Evolutionary conservation across 1,139 yeast species (phyloP), one percentile per base, ranked within the genome.

Genomic region (Taphrina confusa): DNA sequence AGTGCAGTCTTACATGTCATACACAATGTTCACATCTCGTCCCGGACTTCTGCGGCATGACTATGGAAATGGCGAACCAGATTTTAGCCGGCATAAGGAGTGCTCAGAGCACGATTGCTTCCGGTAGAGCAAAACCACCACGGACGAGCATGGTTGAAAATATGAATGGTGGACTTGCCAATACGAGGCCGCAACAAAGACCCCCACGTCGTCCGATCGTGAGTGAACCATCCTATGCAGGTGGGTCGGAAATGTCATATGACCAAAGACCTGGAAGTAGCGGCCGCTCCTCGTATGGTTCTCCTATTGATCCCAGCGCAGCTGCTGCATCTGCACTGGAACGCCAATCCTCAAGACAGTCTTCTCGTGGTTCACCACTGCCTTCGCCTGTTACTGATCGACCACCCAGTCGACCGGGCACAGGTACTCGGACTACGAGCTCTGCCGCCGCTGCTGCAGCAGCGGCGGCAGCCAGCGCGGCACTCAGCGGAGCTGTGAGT

Each of bases 41-140:
- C 25, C 98, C 98, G 1, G 97, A 92, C 71, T 87, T 92, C 73
- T 92, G 98, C 76, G 98, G 98, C 62, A 91, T 92, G 96, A 82
- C 96, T 0, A 89, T 92, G 91, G 96, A 90, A 70, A 88, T 87
- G 82, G 97, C 97, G 2, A 90, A 89, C 68, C 87, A 86, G 71
- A 88, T 92, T 64, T 75, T 92, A 63, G 82, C 83, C 63, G 89
- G 96, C 4, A 90, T 92, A 70, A 85, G 87, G 70, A 82, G 86
- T 45, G 85, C 97, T 0, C 36, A 37, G 37, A 50, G 46, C 28
- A 14, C 62, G 25, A 49, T 66, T 61, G 65, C 70, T 25, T 62
- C 74, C 20, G 66, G 66, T 40, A 58, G 65, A 58, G 59, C 75
- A 23, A 67, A 65, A 30, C 44, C 59, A 22, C 45, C 46, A 18